Percentiles rank a stretch among this genome's conserved stretches.
These are phyloP conservation scores for Solanum hybrid DNA, from an alignment of 305 asterid species.

Conservation along the genomic window DNA sequence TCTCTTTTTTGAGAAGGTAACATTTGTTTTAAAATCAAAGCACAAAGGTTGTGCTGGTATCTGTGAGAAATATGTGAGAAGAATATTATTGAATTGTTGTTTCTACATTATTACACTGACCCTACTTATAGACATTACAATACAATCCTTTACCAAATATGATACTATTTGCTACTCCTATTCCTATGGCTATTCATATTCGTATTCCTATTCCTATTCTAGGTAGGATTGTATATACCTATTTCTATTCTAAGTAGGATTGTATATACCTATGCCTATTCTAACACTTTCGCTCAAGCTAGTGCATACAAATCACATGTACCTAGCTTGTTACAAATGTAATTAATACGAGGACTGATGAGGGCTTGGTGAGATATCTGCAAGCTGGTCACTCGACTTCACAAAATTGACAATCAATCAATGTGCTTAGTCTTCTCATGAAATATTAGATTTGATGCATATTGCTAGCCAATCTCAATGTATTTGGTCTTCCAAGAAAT, in stretches of 20 bases:
- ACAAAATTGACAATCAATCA: neutral
- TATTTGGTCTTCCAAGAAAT: neutral
- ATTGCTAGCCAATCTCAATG: neutral
- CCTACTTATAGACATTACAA: neutral
- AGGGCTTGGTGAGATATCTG: neutral
- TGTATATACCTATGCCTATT: neutral
- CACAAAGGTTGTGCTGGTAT: neutral
- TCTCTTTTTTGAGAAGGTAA: neutral
- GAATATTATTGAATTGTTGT: neutral
- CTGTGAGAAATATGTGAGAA: neutral
- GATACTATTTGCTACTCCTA: neutral
- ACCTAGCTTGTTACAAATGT: neutral
- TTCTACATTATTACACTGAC: neutral
- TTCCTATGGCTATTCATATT: neutral
- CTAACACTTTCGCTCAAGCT: neutral
- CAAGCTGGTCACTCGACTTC: neutral
- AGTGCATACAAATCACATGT: neutral
- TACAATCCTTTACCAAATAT: neutral
- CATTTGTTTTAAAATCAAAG: neutral
- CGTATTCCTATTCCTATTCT: neutral
- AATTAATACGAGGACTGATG: neutral
- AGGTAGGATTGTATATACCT: neutral
- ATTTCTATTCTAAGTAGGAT: neutral
- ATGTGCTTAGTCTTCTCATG: neutral
- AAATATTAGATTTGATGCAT: neutral